Evolutionary conservation across 1,284 basidiomycete genomes (phyloP).

Genomic region (Pseudomicrostroma phylloplanum): DNA sequence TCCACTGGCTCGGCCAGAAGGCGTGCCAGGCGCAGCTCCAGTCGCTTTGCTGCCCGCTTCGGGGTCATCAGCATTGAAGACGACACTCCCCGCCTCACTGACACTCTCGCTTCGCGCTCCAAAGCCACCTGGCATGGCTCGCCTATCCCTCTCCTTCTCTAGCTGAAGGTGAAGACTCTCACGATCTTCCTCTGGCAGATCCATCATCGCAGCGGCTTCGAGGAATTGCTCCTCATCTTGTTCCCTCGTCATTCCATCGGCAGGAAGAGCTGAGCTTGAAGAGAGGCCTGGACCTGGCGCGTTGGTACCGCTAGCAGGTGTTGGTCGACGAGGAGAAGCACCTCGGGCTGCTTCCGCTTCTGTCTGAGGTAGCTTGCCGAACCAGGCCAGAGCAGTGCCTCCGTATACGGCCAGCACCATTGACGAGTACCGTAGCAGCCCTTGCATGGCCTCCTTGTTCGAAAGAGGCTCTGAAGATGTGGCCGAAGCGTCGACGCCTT

Average conservation of each 20-base stretch:
- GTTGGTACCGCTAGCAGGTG: not conserved
- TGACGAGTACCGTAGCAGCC: constrained; percentile 34
- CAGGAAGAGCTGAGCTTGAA: not conserved
- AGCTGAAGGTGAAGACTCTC: too few species aligned
- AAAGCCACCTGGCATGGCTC: too few species aligned
- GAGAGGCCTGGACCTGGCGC: not conserved
- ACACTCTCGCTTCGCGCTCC: not conserved
- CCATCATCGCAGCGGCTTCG: constrained; percentile 29
- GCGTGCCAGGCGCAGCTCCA: not conserved
- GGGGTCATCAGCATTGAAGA: constrained; percentile 1
- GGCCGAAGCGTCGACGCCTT: constrained; percentile 13
- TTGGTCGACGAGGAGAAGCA: not conserved
- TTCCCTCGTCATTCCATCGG: constrained; percentile 4
- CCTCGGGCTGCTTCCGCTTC: not conserved
- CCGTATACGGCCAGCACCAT: constrained; percentile 43
- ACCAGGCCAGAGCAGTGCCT: constrained; percentile 35
- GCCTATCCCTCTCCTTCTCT: too few species aligned
- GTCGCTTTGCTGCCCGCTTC: not conserved
- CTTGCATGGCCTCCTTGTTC: constrained; percentile 28
- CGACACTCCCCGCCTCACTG: not conserved
- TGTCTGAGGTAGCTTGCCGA: constrained; percentile 27
- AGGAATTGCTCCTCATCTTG: constrained; percentile 32
- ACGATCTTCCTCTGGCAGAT: constrained; percentile 29
- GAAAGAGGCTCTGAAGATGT: constrained; percentile 20
- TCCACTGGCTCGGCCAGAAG: not conserved